A percentile compares a stretch with the other conserved stretches of the same genome.
phyloP scores from a whole-genome alignment of 2,329 filamentous ascomycete species.

The Alternaria sp. region DNA sequence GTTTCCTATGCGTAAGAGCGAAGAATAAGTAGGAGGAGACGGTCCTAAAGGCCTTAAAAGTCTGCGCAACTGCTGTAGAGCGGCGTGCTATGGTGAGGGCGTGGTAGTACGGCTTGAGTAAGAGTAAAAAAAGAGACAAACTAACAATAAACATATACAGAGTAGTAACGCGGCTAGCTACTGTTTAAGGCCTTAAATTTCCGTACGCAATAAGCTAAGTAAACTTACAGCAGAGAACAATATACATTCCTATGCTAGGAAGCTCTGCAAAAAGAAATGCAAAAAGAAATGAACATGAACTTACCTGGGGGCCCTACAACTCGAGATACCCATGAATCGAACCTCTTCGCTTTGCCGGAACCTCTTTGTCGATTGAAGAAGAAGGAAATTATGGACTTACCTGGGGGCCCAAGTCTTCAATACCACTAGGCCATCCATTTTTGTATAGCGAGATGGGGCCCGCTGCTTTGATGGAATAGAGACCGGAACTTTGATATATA shows the following conservation, averaged over 20 bases:
- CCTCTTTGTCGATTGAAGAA: not conserved
- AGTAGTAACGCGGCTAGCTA: not conserved
- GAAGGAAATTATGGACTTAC: not conserved
- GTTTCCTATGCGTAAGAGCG: not conserved
- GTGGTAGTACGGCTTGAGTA: not conserved
- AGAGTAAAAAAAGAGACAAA: slow-evolving; percentile 4
- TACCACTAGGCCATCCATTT: not conserved
- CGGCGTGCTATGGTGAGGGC: not conserved
- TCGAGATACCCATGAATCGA: not conserved
- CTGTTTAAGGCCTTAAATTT: not conserved
- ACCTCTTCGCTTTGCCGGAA: slow-evolving; percentile 1
- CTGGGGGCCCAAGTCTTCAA: not conserved
- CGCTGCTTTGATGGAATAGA: slow-evolving; percentile 2
- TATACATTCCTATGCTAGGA: not conserved
- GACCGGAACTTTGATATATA: not conserved
- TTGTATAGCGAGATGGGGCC: slow-evolving; percentile 5
- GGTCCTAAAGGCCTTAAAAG: not conserved
- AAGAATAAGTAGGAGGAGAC: not conserved
- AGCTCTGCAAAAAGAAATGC: not conserved
- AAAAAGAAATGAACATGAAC: not conserved
- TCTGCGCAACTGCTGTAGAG: not conserved
- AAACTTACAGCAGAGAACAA: too few relatives aligned
- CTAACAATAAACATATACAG: not conserved
- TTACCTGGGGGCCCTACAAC: not conserved
- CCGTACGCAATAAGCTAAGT: not conserved